phyloP scores from a whole-genome alignment of 2,329 filamentous ascomycete species.

The Exophiala sp. region DNA sequence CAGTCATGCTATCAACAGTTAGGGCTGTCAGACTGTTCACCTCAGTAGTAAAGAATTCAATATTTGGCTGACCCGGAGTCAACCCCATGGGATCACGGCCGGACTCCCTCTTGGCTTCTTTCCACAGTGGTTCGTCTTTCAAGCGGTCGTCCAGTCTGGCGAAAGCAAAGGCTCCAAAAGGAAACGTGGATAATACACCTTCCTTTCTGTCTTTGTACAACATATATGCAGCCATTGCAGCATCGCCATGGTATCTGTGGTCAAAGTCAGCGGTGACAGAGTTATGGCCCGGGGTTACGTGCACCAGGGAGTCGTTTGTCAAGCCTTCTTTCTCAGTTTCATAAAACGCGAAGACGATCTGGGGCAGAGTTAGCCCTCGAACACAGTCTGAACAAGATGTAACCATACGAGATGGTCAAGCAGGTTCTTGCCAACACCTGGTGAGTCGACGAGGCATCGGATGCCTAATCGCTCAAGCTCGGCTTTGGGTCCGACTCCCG shows the following conservation, averaged over 20 bases:
- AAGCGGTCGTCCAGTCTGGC: slow-evolving; percentile 58
- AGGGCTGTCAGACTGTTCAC: slow-evolving; percentile 39
- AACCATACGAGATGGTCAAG: slow-evolving; percentile 47
- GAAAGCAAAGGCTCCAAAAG: slow-evolving; percentile 58
- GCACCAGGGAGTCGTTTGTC: slow-evolving; percentile 52
- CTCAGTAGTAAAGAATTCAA: slow-evolving; percentile 59
- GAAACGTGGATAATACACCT: slow-evolving; percentile 56
- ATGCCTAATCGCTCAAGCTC: slow-evolving; percentile 43
- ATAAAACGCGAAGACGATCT: slow-evolving; percentile 57
- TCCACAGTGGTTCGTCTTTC: slow-evolving; percentile 51
- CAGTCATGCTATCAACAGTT: background rate
- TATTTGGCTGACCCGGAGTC: slow-evolving; percentile 51
- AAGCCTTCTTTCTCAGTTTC: slow-evolving; percentile 48
- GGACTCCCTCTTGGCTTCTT: slow-evolving; percentile 40
- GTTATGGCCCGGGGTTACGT: background rate
- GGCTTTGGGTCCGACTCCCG: slow-evolving; percentile 47
- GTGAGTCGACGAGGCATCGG: slow-evolving; percentile 40
- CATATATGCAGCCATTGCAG: slow-evolving; percentile 46
- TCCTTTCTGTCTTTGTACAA: slow-evolving; percentile 55
- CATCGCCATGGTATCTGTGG: slow-evolving; percentile 47
- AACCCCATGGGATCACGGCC: slow-evolving; percentile 60
- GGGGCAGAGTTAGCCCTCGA: slow-evolving; percentile 9
- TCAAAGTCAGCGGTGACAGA: background rate
- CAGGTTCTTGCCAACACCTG: slow-evolving; percentile 50
- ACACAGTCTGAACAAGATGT: slow-evolving; percentile 24